Conservation (phyloP, 768 basidiomycete species). For the Neoboletus subvelutipes region DNA sequence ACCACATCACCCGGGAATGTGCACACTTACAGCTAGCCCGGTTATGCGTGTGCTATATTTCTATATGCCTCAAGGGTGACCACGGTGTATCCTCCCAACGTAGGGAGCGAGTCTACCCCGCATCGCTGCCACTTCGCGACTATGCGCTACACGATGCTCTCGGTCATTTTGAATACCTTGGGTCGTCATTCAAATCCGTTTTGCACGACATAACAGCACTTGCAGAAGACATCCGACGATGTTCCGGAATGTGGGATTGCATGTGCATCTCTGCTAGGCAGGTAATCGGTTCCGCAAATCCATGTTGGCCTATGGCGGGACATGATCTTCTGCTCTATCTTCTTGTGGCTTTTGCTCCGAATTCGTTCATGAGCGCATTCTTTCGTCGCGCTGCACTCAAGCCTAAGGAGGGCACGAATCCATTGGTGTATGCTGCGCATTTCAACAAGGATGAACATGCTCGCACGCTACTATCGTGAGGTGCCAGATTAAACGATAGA, state of each 20-base stretch:
- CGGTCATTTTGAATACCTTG: no score
- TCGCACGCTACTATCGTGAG: background rate
- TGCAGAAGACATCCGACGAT: no score
- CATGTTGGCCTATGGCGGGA: background rate
- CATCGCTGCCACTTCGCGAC: no score
- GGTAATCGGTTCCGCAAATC: background rate
- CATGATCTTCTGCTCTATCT: conserved; percentile 2
- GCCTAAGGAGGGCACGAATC: conserved; percentile 4
- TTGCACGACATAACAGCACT: no score
- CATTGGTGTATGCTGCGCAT: conserved; percentile 4
- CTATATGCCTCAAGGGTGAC: background rate
- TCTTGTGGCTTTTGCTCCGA: background rate
- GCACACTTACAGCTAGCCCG: background rate
- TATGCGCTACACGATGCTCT: no score
- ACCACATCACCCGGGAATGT: background rate
- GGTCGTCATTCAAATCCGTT: no score
- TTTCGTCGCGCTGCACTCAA: background rate
- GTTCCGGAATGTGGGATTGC: no score
- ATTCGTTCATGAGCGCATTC: background rate
- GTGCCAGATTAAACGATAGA: no score
- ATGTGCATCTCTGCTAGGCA: no score
- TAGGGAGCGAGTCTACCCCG: no score
- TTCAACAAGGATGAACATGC: background rate
- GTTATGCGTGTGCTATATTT: background rate
- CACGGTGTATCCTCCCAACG: no score